phyloP scores from a whole-genome alignment of 805 yeast species.

The Pichia phayaonensis region DNA sequence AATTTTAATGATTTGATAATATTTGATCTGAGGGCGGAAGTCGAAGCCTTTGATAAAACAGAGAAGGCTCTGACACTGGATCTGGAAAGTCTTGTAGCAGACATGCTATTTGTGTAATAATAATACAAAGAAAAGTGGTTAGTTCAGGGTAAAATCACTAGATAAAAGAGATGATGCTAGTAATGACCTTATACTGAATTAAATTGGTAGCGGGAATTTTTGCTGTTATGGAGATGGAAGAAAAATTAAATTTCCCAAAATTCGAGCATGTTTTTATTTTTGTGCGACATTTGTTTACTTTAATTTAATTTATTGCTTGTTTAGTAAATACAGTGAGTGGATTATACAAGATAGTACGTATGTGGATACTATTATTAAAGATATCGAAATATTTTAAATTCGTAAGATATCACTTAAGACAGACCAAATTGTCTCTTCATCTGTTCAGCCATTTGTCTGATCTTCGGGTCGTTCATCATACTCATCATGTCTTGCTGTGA shows the following conservation, averaged over 20 bases:
- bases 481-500: conserved; percentile 39
- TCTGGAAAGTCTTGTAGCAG: not conserved
- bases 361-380: not conserved
- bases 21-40: not conserved
- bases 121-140: not conserved
- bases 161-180: not conserved
- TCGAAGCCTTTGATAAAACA: not conserved
- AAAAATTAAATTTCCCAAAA: not conserved
- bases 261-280: not conserved
- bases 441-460: conserved; percentile 56
- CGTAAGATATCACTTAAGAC: conserved; percentile 5
- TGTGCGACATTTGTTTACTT: not conserved
- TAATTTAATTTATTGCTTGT: not conserved
- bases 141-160: not conserved
- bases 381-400: not conserved
- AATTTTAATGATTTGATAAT: not conserved
- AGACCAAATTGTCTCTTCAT: conserved; percentile 24
- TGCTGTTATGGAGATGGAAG: not conserved
- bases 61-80: not conserved
- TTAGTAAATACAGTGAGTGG: not conserved
- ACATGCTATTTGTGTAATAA: not conserved
- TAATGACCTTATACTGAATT: not conserved
- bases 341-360: not conserved
- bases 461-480: conserved; percentile 60
- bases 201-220: not conserved